Evolutionary conservation across 116 monocot species (phyloP).

Genomic region (Dioscorea cayenensis): DNA sequence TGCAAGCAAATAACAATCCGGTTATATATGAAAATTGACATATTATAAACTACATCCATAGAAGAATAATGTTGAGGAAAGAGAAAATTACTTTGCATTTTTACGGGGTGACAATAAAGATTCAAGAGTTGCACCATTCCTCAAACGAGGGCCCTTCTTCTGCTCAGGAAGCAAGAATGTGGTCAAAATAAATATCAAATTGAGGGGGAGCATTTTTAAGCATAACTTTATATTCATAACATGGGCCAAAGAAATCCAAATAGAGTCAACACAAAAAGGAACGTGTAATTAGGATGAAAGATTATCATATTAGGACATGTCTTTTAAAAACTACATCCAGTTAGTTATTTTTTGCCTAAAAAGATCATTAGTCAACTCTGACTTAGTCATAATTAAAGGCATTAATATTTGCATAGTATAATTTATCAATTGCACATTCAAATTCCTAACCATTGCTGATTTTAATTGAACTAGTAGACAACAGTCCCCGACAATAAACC

Average conservation of each 20-base stretch:
- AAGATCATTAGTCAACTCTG: too few relatives aligned
- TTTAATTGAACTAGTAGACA: too few relatives aligned
- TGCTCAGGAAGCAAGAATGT: constrained; percentile 18
- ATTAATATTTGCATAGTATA: too few relatives aligned
- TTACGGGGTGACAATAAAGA: constrained; percentile 32
- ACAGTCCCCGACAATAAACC: too few relatives aligned
- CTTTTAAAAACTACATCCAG: too few relatives aligned
- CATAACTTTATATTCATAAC: background rate
- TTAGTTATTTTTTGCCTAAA: too few relatives aligned
- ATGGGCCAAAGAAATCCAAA: background rate
- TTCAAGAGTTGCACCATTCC: constrained; percentile 43
- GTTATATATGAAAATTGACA: background rate
- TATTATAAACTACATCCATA: background rate
- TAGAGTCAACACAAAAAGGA: background rate
- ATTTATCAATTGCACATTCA: too few relatives aligned
- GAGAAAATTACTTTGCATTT: constrained; percentile 19
- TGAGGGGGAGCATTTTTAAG: background rate
- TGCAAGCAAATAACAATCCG: constrained; percentile 9
- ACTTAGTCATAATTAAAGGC: too few relatives aligned
- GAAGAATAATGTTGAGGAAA: background rate
- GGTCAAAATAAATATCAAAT: background rate
- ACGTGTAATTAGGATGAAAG: background rate
- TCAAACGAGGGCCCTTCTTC: constrained; percentile 51
- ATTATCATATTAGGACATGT: background rate
- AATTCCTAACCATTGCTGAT: too few relatives aligned